phyloP scores from a whole-genome alignment of 2,329 filamentous ascomycete species.

The Fusarium nanum region DNA sequence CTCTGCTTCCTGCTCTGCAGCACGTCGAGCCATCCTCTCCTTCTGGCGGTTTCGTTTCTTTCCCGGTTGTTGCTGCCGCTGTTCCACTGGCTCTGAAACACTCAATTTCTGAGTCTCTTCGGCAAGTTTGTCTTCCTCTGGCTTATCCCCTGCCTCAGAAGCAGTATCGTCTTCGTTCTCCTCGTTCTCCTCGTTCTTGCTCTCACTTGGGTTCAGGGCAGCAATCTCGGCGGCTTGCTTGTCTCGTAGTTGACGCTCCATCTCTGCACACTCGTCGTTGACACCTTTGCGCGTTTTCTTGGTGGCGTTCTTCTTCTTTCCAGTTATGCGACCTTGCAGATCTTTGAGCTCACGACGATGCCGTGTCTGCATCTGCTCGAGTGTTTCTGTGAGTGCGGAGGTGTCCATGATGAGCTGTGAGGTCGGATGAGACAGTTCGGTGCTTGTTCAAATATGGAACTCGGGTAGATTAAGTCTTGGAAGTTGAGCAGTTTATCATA shows the following conservation, averaged over 20 bases:
- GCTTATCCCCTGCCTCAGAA: neutral
- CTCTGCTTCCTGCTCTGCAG: constrained; percentile 82
- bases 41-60: constrained; percentile 93
- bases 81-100: constrained; percentile 26
- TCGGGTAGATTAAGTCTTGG: neutral
- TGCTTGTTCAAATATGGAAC: neutral
- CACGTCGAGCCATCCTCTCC: constrained; percentile 87
- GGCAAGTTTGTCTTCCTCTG: constrained; percentile 28
- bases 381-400: constrained; percentile 56
- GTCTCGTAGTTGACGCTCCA: constrained; percentile 75
- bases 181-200: constrained; percentile 36
- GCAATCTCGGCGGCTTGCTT: constrained; percentile 72
- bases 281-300: constrained; percentile 85
- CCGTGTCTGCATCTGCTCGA: constrained; percentile 81
- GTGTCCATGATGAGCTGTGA: constrained; percentile 44
- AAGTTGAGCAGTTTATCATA: neutral
- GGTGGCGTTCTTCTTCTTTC: constrained; percentile 96
- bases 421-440: neutral
- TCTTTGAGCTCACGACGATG: constrained; percentile 92
- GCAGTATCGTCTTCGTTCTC: constrained; percentile 26
- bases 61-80: constrained; percentile 39
- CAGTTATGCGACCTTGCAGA: constrained; percentile 84
- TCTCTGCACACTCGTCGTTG: constrained; percentile 78
- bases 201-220: constrained; percentile 49
- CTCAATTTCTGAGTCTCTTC: constrained; percentile 41